Base-by-base conservation (phyloP, 2,329 filamentous ascomycete species). In the Penicillium capsulatum region DNA sequence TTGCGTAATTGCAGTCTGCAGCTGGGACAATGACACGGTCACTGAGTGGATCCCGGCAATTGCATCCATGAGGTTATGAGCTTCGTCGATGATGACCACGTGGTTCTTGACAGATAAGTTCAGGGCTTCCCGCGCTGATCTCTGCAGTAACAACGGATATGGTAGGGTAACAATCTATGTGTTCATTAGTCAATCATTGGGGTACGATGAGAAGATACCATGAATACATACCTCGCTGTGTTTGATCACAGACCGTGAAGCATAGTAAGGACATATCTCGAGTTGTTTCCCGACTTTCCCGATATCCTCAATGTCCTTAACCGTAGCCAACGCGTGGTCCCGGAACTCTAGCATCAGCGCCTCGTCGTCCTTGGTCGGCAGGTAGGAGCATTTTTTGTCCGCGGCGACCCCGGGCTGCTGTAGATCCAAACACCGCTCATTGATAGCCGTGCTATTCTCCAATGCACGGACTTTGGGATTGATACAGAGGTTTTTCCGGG, bases 51-150 rank as follows among this genome's bases (percentile, higher is more conserved):
- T 92, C 31, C 82, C 84, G 11, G 87, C 79, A 31, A 98, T 87
- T 0, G 91, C 89, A 61, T 96, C 90, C 84, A 96, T 95, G 36
- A 98, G 78, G 58, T 98, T 98, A 61, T 98, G 92, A 0, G 92
- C 92, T 69, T 98, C 92, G 53, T 98, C 92, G 33, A 98, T 86
- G 17, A 98, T 85, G n/a, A 98, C 81, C 0, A 98, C 74, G 57
- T 94, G 92, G 4, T 82, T 81, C 54, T 94, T 89, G 7, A 98
- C 67, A 16, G 84, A 91, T 30, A 98, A 81, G 0, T 85, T 84
- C 0, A 98, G 73, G 0, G 92, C 89, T 45, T 97, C 90, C 34
- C 92, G 76, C 0, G 92, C 90, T 3, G 81, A 86, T 54, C 83
- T 86, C 57, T 97, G 92, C 3, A 98, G 71, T 0, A 98, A 74